These are phyloP conservation scores for Oidiodendron maius DNA, from an alignment of 495 filamentous ascomycete genomes.

Conservation along the genomic window DNA sequence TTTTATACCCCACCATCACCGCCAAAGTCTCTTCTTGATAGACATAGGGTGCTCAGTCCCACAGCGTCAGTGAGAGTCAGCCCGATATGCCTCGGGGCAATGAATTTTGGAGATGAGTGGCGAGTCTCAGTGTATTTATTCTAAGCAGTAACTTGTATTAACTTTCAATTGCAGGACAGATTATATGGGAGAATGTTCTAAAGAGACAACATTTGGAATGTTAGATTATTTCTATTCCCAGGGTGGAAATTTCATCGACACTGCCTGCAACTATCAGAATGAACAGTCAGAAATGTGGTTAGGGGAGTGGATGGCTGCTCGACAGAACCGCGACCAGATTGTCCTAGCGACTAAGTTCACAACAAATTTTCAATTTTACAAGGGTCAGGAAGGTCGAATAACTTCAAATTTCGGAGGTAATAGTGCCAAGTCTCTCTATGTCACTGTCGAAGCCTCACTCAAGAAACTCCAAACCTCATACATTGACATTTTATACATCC, in stretches of 20 bases:
- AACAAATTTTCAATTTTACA: slow-evolving; percentile 24
- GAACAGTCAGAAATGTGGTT: slow-evolving; percentile 58
- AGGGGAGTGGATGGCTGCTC: slow-evolving; percentile 57
- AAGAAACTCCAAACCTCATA: slow-evolving; percentile 58
- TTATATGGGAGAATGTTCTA: slow-evolving; percentile 20
- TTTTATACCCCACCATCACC: not conserved
- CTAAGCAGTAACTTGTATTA: too few species aligned
- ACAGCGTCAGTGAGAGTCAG: slow-evolving; percentile 54
- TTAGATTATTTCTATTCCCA: slow-evolving; percentile 49
- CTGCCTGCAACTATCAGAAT: slow-evolving; percentile 57
- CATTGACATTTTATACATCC: slow-evolving; percentile 56
- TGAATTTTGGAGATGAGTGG: slow-evolving; percentile 51
- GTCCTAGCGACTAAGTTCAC: slow-evolving; percentile 64
- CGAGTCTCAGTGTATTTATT: not conserved
- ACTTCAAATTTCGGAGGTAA: slow-evolving; percentile 15
- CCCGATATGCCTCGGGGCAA: slow-evolving; percentile 55
- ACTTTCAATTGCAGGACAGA: too few species aligned
- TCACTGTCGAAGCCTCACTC: slow-evolving; percentile 47
- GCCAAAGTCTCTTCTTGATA: slow-evolving; percentile 33
- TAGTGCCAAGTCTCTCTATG: slow-evolving; percentile 42
- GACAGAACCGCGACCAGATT: slow-evolving; percentile 48
- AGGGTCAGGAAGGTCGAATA: not conserved
- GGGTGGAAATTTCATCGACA: slow-evolving; percentile 71
- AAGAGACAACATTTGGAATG: slow-evolving; percentile 48
- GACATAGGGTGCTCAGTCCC: slow-evolving; percentile 55